Conservation (phyloP, 164 flowering plant genomes). For the Protea cynaroides region DNA sequence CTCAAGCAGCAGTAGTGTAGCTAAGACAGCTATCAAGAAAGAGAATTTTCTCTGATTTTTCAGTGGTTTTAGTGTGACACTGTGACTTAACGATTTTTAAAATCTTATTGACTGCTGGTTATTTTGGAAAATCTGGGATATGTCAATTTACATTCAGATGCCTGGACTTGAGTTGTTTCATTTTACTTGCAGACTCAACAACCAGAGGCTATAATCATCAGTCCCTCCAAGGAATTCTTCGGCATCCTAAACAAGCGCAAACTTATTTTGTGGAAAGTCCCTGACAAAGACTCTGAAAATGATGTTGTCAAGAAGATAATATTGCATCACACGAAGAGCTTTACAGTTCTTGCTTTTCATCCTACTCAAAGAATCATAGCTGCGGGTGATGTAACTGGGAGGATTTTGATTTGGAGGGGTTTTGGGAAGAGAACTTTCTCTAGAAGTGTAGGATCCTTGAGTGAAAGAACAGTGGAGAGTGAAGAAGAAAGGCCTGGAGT, state of each 20-base stretch:
- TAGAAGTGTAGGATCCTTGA: constrained; percentile 8
- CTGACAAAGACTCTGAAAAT: constrained; percentile 33
- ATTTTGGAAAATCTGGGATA: neutral
- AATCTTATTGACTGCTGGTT: too few species aligned
- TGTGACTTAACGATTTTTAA: too few species aligned
- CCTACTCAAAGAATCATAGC: constrained; percentile 74
- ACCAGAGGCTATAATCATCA: constrained; percentile 43
- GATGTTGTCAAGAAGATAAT: constrained; percentile 44
- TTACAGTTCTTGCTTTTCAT: constrained; percentile 79
- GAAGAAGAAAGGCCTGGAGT: constrained; percentile 80
- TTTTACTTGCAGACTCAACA: constrained; percentile 39
- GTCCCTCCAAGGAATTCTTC: constrained; percentile 62
- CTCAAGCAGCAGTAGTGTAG: too few species aligned
- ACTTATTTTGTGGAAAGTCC: constrained; percentile 65
- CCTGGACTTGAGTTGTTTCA: neutral
- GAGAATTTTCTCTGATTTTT: too few species aligned
- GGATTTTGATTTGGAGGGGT: constrained; percentile 89
- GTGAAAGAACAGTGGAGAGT: constrained; percentile 17
- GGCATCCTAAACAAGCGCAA: constrained; percentile 54
- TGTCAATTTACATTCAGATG: neutral
- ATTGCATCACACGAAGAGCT: constrained; percentile 74
- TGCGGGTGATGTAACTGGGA: constrained; percentile 89
- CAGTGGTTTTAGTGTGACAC: too few species aligned
- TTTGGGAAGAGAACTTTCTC: constrained; percentile 52
- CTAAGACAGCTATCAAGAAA: too few species aligned